phyloP scores from a whole-genome alignment of 768 basidiomycete genomes.

The Inosperma sp. region DNA sequence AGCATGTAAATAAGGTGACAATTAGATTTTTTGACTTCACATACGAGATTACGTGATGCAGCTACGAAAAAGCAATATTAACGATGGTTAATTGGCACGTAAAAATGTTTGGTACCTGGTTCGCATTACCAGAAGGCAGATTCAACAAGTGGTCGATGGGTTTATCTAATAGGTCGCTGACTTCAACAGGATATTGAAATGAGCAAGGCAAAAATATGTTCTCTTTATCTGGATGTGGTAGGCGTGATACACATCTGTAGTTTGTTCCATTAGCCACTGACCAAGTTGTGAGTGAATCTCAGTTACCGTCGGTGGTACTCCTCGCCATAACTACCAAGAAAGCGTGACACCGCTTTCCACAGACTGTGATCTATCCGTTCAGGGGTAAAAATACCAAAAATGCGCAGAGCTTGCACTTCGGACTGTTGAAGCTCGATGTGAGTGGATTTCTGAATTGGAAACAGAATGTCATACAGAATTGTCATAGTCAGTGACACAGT shows the following conservation, averaged over 20 bases:
- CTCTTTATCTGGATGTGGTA: constrained; percentile 28
- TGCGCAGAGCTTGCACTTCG: constrained; percentile 18
- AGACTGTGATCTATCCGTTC: constrained; percentile 30
- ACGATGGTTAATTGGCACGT: too few species aligned
- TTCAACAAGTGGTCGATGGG: constrained; percentile 23
- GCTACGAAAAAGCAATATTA: too few species aligned
- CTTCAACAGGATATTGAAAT: constrained; percentile 34
- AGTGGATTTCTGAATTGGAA: not conserved
- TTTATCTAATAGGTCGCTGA: constrained; percentile 5
- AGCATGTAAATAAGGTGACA: too few species aligned
- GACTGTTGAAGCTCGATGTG: not conserved
- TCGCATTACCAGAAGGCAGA: constrained; percentile 42
- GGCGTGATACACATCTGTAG: constrained; percentile 43
- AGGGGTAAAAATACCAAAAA: constrained; percentile 34
- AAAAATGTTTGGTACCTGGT: constrained; percentile 38
- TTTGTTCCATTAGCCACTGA: constrained; percentile 2
- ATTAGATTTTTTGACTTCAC: too few species aligned
- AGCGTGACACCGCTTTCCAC: constrained; percentile 32
- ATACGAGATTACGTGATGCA: constrained; percentile 53
- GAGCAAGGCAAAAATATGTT: constrained; percentile 43
- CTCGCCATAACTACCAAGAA: constrained; percentile 33
- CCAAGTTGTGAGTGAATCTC: not conserved
- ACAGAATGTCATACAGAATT: constrained; percentile 18
- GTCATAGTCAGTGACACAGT: constrained; percentile 35
- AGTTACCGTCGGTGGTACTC: constrained; percentile 51